Evolutionary conservation across 352 stramenopile species (phyloP), one percentile per base, ranked within the genome.

Genomic region (Aphanomyces cochlioides): DNA sequence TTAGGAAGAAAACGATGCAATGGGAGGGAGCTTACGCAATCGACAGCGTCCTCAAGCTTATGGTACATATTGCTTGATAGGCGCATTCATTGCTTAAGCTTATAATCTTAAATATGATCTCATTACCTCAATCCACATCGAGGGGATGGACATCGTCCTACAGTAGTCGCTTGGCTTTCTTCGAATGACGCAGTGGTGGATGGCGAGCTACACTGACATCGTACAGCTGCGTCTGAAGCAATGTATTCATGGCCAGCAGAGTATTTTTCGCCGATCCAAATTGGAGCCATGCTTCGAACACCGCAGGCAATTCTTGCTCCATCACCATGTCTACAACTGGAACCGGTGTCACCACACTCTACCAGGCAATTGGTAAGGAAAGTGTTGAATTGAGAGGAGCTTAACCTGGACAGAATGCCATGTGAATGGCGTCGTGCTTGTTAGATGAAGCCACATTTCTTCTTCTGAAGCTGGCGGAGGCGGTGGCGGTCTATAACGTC

Each of bases 391-490:
- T 53, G 45, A 53, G 13, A 53, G n/a, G 13, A 53, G 45, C n/a
- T 15, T 53, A 3, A 61, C 54, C 43, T 61, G 54, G 21, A 61
- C 43, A 37, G 12, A 12, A n/a, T 19, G 37, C 54, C 54, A 61
- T 17, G 54, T 61, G 54, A 19, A 61, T 8, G 54, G 21, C 54
- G 54, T 10, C 5, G 13, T 12, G n/a, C 54, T 61, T 61, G 54
- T 41, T 10, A 61, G 10, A 40, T 61, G 54, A n/a, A 61, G 54
- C 54, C 54, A 61, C 54, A 61, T n/a, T 28, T 61, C 54, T 28
- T 61, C 54, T 28, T 41, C 34, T 28, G 17, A 10, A 40, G 54
- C 21, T n/a, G 8, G 12, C 19, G 54, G 7, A 10, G 28, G 19
- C 10, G 54, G 17, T 39, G n/a, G 54, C 19, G 34, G 50, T 15